Conservation (phyloP, 2,329 filamentous ascomycete species). For the Apiospora marii region DNA sequence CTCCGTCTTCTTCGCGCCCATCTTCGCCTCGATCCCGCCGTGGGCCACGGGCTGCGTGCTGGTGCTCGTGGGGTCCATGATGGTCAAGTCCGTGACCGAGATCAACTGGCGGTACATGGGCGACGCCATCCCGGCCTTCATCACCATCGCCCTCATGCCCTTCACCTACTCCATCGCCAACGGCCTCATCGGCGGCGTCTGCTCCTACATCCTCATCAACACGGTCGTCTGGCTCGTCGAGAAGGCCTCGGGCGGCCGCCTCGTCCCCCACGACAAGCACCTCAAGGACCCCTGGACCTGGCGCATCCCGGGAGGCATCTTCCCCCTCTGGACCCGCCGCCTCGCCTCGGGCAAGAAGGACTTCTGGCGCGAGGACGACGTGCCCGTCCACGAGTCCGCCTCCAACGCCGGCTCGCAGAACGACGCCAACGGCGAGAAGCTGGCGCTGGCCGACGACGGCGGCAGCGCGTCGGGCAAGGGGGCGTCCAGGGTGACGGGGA, state of each 20-base stretch:
- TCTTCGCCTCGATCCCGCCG: slow-evolving; percentile 87
- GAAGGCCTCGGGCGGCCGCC: slow-evolving; percentile 69
- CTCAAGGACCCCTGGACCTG: slow-evolving; percentile 84
- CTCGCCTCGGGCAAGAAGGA: slow-evolving; percentile 72
- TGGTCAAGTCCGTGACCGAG: slow-evolving; percentile 78
- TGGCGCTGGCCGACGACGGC: not conserved
- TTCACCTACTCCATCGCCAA: slow-evolving; percentile 91
- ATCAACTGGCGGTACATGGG: slow-evolving; percentile 92
- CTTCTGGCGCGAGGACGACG: slow-evolving; percentile 67
- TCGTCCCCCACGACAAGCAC: slow-evolving; percentile 78
- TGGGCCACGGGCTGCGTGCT: slow-evolving; percentile 93
- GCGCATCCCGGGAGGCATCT: slow-evolving; percentile 75
- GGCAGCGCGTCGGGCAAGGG: not conserved
- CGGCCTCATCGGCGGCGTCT: slow-evolving; percentile 82
- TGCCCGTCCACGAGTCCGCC: slow-evolving; percentile 33
- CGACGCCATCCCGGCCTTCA: slow-evolving; percentile 83
- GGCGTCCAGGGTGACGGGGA: slow-evolving; percentile 12
- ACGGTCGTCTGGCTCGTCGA: slow-evolving; percentile 73
- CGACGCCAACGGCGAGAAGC: slow-evolving; percentile 11
- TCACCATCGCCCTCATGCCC: slow-evolving; percentile 86
- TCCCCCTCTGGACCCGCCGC: slow-evolving; percentile 77
- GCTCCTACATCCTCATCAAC: slow-evolving; percentile 81
- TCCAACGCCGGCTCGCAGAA: slow-evolving; percentile 25
- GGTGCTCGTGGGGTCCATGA: slow-evolving; percentile 86
- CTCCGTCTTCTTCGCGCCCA: slow-evolving; percentile 87